These are phyloP conservation scores for Ustilago hordei DNA, from an alignment of 1,284 basidiomycete species.

Conservation along the genomic window DNA sequence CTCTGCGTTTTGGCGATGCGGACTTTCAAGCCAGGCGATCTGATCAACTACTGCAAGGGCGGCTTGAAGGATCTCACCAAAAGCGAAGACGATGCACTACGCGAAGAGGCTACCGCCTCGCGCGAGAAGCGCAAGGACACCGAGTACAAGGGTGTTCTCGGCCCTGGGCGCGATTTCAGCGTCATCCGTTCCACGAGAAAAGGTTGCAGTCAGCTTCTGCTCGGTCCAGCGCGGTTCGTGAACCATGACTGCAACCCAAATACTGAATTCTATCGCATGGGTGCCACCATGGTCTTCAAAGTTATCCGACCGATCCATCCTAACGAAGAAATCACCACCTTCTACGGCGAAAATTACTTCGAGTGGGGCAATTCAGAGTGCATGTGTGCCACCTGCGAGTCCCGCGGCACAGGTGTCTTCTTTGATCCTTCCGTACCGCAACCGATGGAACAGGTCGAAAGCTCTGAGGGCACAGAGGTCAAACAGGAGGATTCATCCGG, in stretches of 20 bases:
- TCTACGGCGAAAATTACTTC: conserved; percentile 75
- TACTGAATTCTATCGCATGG: conserved; percentile 85
- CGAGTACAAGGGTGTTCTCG: conserved; percentile 74
- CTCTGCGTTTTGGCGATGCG: conserved; percentile 88
- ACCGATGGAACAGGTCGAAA: conserved; percentile 3
- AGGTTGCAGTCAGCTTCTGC: conserved; percentile 89
- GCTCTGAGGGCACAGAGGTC: conserved; percentile 22
- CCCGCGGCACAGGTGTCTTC: conserved; percentile 76
- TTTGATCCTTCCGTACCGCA: conserved; percentile 25
- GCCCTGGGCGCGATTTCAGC: conserved; percentile 81
- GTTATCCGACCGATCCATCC: conserved; percentile 81
- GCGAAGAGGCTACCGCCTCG: conserved; percentile 79
- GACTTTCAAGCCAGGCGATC: conserved; percentile 77
- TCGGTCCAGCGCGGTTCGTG: conserved; percentile 92
- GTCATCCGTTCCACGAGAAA: conserved; percentile 89
- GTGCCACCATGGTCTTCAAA: conserved; percentile 87
- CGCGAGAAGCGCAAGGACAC: conserved; percentile 51
- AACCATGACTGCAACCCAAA: conserved; percentile 96
- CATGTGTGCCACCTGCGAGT: conserved; percentile 89
- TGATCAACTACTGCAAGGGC: conserved; percentile 81
- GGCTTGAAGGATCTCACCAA: conserved; percentile 68
- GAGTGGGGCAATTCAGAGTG: conserved; percentile 86
- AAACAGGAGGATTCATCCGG: conserved; percentile 30
- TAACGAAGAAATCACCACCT: conserved; percentile 83
- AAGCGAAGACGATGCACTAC: conserved; percentile 69